Percentiles rank a stretch among this genome's conserved stretches.
Evolutionary conservation across 176 grass and related monocot species (phyloP).

Genomic region (Triticum monococcum): DNA sequence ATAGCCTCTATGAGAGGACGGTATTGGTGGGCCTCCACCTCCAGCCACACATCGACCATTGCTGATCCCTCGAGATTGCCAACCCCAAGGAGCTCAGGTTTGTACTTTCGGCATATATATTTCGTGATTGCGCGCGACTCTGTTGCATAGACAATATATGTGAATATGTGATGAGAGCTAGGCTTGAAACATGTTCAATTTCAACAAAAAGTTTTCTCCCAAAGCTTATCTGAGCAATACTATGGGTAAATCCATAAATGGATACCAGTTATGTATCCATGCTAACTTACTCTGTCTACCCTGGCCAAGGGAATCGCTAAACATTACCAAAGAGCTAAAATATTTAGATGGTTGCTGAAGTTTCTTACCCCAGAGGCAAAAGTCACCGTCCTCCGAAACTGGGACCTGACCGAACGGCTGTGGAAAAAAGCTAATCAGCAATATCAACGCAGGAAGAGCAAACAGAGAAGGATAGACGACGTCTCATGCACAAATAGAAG

Average conservation of each 20-base stretch:
- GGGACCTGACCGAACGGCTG: constrained; percentile 38
- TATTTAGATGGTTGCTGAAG: background rate
- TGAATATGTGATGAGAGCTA: background rate
- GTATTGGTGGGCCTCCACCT: constrained; percentile 36
- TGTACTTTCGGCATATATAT: background rate
- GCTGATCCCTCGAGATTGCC: background rate
- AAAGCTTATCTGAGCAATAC: no score
- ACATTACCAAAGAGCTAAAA: no score
- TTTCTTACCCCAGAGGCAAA: background rate
- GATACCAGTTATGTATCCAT: no score
- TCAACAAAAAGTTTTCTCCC: background rate
- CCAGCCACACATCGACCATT: constrained; percentile 29
- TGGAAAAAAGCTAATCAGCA: background rate
- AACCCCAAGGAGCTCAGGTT: background rate
- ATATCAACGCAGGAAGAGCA: background rate
- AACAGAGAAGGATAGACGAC: background rate
- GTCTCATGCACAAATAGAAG: background rate
- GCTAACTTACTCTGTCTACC: no score
- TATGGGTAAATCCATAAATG: no score
- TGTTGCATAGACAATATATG: background rate
- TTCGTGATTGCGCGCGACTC: constrained; percentile 34
- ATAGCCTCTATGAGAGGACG: background rate
- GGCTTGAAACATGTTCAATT: background rate
- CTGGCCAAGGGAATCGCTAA: no score
- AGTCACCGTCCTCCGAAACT: constrained; percentile 24